phyloP scores from a whole-genome alignment of 345 rosid genomes.

The Dipteronia dyeriana region DNA sequence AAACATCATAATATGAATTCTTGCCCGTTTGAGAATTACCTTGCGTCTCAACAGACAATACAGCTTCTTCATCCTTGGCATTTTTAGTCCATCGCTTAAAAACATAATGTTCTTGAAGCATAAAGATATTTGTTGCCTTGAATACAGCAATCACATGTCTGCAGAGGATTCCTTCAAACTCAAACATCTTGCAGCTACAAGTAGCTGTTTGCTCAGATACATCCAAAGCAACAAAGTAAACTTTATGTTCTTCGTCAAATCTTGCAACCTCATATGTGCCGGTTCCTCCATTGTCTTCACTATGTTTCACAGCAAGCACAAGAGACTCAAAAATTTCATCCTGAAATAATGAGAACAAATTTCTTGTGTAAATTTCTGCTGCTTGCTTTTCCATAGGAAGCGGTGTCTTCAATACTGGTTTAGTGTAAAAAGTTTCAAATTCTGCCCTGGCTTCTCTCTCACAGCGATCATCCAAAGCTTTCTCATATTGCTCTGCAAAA shows the following conservation, averaged over 20 bases:
- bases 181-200: conserved; percentile 36
- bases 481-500: conserved; percentile 34
- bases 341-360: conserved; percentile 29
- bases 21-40: conserved; percentile 19
- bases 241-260: conserved; percentile 31
- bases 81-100: conserved; percentile 33
- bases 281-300: conserved; percentile 19
- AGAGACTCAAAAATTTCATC: conserved; percentile 40
- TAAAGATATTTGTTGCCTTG: conserved; percentile 25
- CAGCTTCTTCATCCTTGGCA: conserved; percentile 27
- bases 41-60: conserved; percentile 16
- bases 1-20: conserved; percentile 27
- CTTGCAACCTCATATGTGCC: conserved; percentile 29
- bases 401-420: conserved; percentile 31
- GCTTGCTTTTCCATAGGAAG: conserved; percentile 44
- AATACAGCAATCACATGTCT: conserved; percentile 34
- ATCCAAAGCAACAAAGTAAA: conserved; percentile 20
- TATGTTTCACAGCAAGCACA: conserved; percentile 28
- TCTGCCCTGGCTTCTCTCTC: conserved; percentile 30
- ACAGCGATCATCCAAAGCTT: conserved; percentile 29
- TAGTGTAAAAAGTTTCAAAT: conserved; percentile 32
- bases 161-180: conserved; percentile 38
- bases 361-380: conserved; percentile 32
- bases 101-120: conserved; percentile 33
- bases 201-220: conserved; percentile 25